phyloP scores from a whole-genome alignment of 768 basidiomycete genomes.

The Thelephora aurantiotincta region DNA sequence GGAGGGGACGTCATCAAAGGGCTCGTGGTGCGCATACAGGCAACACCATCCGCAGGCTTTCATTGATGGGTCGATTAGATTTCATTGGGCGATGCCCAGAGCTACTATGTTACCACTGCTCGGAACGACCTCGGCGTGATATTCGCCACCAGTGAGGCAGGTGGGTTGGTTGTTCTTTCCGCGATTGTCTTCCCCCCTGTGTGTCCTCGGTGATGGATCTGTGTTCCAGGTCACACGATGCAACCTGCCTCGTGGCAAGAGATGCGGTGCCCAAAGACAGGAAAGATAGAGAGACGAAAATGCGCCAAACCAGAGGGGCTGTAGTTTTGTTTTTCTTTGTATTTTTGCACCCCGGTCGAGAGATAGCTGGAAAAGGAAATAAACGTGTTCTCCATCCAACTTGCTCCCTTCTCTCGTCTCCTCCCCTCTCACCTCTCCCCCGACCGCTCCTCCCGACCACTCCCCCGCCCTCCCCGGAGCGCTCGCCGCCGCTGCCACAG shows the following conservation, averaged over 20 bases:
- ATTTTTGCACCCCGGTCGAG: not conserved
- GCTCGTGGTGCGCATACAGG: slow-evolving; percentile 46
- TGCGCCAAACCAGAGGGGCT: slow-evolving; percentile 73
- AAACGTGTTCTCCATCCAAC: slow-evolving; percentile 5
- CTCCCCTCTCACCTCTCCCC: too few relatives aligned
- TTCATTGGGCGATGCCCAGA: slow-evolving; percentile 81
- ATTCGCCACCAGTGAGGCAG: slow-evolving; percentile 80
- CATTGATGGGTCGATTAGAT: slow-evolving; percentile 32
- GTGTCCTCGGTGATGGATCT: not conserved
- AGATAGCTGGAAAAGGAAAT: slow-evolving; percentile 1
- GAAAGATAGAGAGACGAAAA: slow-evolving; percentile 67
- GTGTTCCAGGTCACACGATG: slow-evolving; percentile 56
- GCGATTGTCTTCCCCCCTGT: not conserved
- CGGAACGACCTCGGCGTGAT: slow-evolving; percentile 85
- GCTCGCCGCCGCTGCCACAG: slow-evolving; percentile 3
- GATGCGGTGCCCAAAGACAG: slow-evolving; percentile 79
- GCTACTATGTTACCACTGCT: slow-evolving; percentile 86
- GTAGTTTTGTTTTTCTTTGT: slow-evolving; percentile 10
- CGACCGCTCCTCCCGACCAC: slow-evolving; percentile 9
- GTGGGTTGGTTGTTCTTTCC: slow-evolving; percentile 22
- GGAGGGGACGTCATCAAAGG: slow-evolving; percentile 86
- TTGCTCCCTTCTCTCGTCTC: too few relatives aligned
- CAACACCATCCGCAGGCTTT: not conserved
- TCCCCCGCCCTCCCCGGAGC: slow-evolving; percentile 3
- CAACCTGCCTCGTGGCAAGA: slow-evolving; percentile 83